Evolutionary conservation across 2,329 filamentous ascomycete genomes (phyloP), one percentile per base, ranked within the genome.

Genomic region (Exophiala calicioides): DNA sequence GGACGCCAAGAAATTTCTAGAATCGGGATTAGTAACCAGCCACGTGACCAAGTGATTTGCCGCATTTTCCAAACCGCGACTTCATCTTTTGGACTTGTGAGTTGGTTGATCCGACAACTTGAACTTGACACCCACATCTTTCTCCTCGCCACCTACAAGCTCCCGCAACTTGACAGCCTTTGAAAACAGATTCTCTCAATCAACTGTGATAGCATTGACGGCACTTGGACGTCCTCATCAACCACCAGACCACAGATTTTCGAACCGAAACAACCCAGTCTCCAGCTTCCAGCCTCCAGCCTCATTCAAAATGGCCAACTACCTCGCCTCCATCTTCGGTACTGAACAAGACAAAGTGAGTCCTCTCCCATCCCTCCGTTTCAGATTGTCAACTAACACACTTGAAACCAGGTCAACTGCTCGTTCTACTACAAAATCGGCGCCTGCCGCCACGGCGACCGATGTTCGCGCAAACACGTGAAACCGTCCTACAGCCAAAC

Each of bases 401-500:
- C 26, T 38, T 24, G 4, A 8, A 15, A 10, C 31, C 42, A 61
- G 62, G 90, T 96, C 77, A 96, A 97, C 81, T 96, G 93, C 81
- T 93, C 87, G 47, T 98, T 98, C 82, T 98, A 98, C 83, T 90
- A 96, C 86, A 98, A 98, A 78, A 98, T 98, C 71, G 93, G 93
- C 68, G 93, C 93, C 44, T 98, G 93, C 78, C 86, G 93, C 55
- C 93, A 98, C 78, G 93, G 93, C 67, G 93, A 98, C 74, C 88
- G 93, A 65, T 98, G 93, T 80, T 94, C 88, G 53, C 85, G 93
- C 62, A 98, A 98, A 73, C 93, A 98, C 73, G 93, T 98, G 77
- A 98, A 98, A 76, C 93, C 93, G 1, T 95, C 90, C 16, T 98
- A 98, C 81, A 87, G 82, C 56, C 93, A 98, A 72, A 98, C 93